phyloP scores from a whole-genome alignment of 768 basidiomycete species.

The Naganishia antarctica region DNA sequence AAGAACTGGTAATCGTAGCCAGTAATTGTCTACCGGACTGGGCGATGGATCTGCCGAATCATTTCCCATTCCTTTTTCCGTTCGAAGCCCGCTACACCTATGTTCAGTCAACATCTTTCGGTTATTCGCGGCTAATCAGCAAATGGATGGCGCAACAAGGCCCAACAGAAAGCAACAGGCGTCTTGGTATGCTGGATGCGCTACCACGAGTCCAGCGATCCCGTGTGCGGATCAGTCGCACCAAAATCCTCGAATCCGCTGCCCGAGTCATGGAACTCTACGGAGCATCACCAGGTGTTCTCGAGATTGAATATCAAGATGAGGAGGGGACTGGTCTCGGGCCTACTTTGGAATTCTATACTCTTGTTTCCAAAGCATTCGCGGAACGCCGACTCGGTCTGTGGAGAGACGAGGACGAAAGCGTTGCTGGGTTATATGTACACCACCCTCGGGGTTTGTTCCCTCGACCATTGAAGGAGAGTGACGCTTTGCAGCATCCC shows the following conservation, averaged over 20 bases:
- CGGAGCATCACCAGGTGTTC: conserved; percentile 83
- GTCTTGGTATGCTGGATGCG: conserved; percentile 87
- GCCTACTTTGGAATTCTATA: conserved; percentile 96
- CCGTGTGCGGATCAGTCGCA: conserved; percentile 92
- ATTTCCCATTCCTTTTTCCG: conserved; percentile 98
- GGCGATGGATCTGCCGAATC: conserved; percentile 89
- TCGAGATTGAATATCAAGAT: conserved; percentile 98
- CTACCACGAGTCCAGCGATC: conserved; percentile 87
- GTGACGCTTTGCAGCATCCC: not conserved
- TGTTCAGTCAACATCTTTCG: conserved; percentile 94
- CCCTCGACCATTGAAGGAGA: conserved; percentile 61
- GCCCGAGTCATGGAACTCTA: conserved; percentile 89
- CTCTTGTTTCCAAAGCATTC: conserved; percentile 93
- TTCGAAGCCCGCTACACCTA: conserved; percentile 97
- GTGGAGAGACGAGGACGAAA: conserved; percentile 78
- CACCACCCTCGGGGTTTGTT: conserved; percentile 79
- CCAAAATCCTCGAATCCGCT: conserved; percentile 89
- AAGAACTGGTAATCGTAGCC: conserved; percentile 98
- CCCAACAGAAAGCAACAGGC: conserved; percentile 64
- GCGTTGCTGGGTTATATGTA: conserved; percentile 64
- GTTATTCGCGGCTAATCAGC: conserved; percentile 88
- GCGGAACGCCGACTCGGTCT: conserved; percentile 79
- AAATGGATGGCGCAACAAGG: conserved; percentile 92
- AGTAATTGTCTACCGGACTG: conserved; percentile 88
- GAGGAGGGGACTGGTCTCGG: conserved; percentile 97